A percentile compares a stretch with the other conserved stretches of the same genome.
These are phyloP conservation scores for Scedosporium boydii DNA, from an alignment of 2,329 filamentous ascomycete species.

Conservation along the genomic window DNA sequence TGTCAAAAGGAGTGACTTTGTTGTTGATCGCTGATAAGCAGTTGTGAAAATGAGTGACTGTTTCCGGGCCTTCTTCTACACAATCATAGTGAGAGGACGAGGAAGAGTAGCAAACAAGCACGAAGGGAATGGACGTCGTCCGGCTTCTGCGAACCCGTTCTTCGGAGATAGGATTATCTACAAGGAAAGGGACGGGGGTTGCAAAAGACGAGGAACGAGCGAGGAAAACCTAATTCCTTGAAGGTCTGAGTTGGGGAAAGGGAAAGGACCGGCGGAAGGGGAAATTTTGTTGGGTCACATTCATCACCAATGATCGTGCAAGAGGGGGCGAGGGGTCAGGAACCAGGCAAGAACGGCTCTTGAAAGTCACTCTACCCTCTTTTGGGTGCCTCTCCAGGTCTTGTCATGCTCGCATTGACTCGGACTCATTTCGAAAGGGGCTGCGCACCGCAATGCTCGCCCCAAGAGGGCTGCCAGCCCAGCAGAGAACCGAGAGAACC, in stretches of 20 bases:
- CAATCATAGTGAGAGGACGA: neutral
- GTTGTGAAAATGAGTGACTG: neutral
- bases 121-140: constrained; percentile 1
- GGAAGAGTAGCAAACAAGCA: constrained; percentile 2
- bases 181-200: neutral
- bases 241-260: neutral
- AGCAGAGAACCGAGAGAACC: neutral
- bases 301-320: neutral
- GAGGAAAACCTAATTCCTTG: neutral
- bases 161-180: neutral
- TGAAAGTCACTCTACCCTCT: neutral
- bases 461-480: neutral
- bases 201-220: neutral
- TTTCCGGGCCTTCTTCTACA: neutral
- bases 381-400: neutral
- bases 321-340: neutral
- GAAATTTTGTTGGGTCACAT: neutral
- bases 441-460: neutral
- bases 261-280: neutral
- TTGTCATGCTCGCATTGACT: neutral
- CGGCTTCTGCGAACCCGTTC: neutral
- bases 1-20: neutral
- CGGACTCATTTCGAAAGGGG: neutral
- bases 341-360: neutral
- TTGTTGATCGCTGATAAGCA: neutral